Percentiles rank a stretch among this genome's conserved stretches.
These are phyloP conservation scores for Leucoagaricus sp. DNA, from an alignment of 1,284 basidiomycete genomes.

Conservation along the genomic window DNA sequence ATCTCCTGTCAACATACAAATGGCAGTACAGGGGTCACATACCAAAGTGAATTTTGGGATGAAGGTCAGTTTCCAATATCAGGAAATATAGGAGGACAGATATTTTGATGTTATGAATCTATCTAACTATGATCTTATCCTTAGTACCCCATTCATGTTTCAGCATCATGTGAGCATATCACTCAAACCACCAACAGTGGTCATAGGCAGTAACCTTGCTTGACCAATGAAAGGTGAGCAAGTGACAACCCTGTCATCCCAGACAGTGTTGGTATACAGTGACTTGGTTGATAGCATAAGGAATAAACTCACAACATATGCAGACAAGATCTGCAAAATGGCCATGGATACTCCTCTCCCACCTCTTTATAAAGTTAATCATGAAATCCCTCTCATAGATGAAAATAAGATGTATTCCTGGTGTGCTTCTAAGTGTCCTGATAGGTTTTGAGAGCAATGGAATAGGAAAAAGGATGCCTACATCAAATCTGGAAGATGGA, in stretches of 20 bases:
- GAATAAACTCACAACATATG: background rate
- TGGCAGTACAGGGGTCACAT: constrained; percentile 33
- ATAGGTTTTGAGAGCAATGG: constrained; percentile 28
- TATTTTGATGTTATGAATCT: constrained; percentile 36
- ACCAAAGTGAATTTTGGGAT: constrained; percentile 28
- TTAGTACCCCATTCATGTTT: constrained; percentile 34
- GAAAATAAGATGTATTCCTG: constrained; percentile 27
- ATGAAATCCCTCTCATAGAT: constrained; percentile 33
- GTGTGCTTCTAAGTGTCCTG: constrained; percentile 28
- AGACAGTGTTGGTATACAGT: background rate
- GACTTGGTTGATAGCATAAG: background rate
- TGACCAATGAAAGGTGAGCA: constrained; percentile 3
- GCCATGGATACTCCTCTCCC: constrained; percentile 24
- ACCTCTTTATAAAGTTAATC: constrained; percentile 33
- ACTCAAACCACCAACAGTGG: constrained; percentile 22
- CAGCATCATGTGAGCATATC: constrained; percentile 28
- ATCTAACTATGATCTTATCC: constrained; percentile 32
- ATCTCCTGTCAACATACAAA: constrained; percentile 27
- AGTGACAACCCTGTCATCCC: background rate
- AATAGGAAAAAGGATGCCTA: constrained; percentile 27
- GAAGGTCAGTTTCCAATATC: constrained; percentile 10
- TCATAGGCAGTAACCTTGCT: constrained; percentile 19
- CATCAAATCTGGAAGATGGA: constrained; percentile 29
- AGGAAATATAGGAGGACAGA: constrained; percentile 21
- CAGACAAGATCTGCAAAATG: constrained; percentile 13